Evolutionary conservation across 352 stramenopile genomes (phyloP).

Genomic region (Globisporangium lucens): DNA sequence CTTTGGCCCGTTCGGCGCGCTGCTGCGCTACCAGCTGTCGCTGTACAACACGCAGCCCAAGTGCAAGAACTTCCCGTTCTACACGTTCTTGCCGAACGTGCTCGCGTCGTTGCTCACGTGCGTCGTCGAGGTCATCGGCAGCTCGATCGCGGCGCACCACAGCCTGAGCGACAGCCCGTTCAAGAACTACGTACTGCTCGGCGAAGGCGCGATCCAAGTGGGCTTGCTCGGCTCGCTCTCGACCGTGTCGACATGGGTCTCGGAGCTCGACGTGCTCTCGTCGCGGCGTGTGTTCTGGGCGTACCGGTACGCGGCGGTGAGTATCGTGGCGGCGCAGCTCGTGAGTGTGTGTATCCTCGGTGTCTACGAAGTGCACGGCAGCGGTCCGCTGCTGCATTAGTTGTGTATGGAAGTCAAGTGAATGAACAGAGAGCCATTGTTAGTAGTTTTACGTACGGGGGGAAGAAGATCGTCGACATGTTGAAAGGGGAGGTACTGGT

Average conservation of each 20-base stretch:
- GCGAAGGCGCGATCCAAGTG: slow-evolving; percentile 41
- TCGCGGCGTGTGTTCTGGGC: slow-evolving; percentile 43
- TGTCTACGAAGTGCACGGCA: slow-evolving; percentile 41
- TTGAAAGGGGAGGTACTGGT: not conserved
- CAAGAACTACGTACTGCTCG: slow-evolving; percentile 40
- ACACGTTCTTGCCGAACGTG: slow-evolving; percentile 65
- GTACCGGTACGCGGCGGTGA: slow-evolving; percentile 52
- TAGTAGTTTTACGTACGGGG: not conserved
- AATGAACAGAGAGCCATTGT: not conserved
- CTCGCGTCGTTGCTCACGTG: slow-evolving; percentile 49
- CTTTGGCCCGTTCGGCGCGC: slow-evolving; percentile 53
- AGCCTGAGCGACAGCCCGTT: slow-evolving; percentile 25
- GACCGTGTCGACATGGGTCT: slow-evolving; percentile 66
- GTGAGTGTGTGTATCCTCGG: slow-evolving; percentile 57
- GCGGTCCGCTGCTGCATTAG: slow-evolving; percentile 28
- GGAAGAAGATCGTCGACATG: not conserved
- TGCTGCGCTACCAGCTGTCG: slow-evolving; percentile 57
- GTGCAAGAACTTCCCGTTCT: slow-evolving; percentile 59
- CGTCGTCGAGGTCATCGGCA: slow-evolving; percentile 39
- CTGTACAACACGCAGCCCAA: slow-evolving; percentile 41
- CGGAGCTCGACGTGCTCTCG: slow-evolving; percentile 51
- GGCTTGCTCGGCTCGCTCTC: slow-evolving; percentile 67
- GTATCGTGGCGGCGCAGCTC: slow-evolving; percentile 48
- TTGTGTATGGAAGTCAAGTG: slow-evolving; percentile 7
- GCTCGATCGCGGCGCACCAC: slow-evolving; percentile 21